These are phyloP conservation scores for Podila verticillata DNA, from an alignment of 192 early-diverging fungal genomes.

Conservation along the genomic window DNA sequence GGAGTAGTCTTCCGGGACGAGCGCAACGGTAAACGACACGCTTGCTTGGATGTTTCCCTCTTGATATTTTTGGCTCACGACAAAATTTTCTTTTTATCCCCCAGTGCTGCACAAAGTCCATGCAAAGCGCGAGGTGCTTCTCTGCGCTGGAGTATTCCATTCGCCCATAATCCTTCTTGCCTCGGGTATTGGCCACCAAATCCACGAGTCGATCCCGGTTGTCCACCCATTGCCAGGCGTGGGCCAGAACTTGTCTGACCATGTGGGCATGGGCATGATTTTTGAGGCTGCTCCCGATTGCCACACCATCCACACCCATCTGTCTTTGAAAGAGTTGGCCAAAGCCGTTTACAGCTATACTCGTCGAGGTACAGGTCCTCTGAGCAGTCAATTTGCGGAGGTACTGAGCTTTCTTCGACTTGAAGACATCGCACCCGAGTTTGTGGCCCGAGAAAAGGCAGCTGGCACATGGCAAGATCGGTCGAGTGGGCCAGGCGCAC, in stretches of 20 bases:
- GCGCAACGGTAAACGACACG: conserved; percentile 1
- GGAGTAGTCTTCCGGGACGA: conserved; percentile 28
- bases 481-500: background rate
- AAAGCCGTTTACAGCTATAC: background rate
- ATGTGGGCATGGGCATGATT: background rate
- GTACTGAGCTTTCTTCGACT: background rate
- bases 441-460: background rate
- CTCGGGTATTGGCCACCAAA: conserved; percentile 47
- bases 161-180: conserved; percentile 48
- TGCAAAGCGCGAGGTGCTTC: conserved; percentile 43
- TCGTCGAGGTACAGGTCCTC: background rate
- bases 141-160: conserved; percentile 45
- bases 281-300: background rate
- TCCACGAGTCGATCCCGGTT: conserved; percentile 5
- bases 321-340: background rate
- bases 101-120: conserved; percentile 18
- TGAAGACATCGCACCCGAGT: background rate
- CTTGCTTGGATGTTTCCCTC: background rate
- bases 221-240: background rate
- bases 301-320: background rate
- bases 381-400: background rate
- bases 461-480: background rate
- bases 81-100: background rate
- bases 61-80: background rate
- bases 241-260: background rate